Evolutionary conservation across 2,329 filamentous ascomycete species (phyloP).

Genomic region (Aphanocladium album): DNA sequence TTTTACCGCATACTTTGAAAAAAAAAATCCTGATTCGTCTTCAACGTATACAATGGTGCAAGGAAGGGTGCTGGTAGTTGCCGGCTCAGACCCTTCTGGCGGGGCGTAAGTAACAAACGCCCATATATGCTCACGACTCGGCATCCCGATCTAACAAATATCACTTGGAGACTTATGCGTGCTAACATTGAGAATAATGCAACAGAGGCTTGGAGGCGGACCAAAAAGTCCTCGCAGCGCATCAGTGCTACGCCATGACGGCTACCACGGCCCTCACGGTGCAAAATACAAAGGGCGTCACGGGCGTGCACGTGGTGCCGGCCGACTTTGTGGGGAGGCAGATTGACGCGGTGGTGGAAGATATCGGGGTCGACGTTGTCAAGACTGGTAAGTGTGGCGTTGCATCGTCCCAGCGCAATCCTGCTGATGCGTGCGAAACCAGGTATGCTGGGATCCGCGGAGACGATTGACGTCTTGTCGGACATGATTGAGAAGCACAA

Average conservation of each 20-base stretch:
- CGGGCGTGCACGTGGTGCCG: conserved; percentile 74
- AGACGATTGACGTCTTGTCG: conserved; percentile 33
- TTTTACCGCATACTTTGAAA: background rate
- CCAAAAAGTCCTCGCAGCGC: conserved; percentile 87
- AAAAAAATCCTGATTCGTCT: background rate
- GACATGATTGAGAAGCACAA: conserved; percentile 26
- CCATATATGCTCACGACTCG: background rate
- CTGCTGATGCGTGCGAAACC: too few species aligned
- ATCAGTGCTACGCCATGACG: conserved; percentile 94
- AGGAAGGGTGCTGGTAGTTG: conserved; percentile 68
- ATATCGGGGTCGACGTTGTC: conserved; percentile 83
- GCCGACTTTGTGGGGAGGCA: conserved; percentile 75
- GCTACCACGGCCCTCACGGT: conserved; percentile 94
- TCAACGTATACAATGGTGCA: conserved; percentile 28
- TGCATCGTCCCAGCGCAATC: background rate
- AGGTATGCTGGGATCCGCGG: conserved; percentile 36
- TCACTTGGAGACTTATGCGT: background rate
- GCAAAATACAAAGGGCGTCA: conserved; percentile 84
- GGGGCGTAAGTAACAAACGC: conserved; percentile 60
- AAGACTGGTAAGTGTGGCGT: conserved; percentile 66
- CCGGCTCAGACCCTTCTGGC: conserved; percentile 85
- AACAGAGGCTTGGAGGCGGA: conserved; percentile 86
- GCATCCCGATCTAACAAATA: background rate
- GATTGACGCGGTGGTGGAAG: conserved; percentile 77
- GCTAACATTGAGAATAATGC: conserved; percentile 5